Percentiles rank a stretch among this genome's conserved stretches.
Evolutionary conservation across 805 yeast genomes (phyloP).

Genomic region (Yamadazyma phyllophila): DNA sequence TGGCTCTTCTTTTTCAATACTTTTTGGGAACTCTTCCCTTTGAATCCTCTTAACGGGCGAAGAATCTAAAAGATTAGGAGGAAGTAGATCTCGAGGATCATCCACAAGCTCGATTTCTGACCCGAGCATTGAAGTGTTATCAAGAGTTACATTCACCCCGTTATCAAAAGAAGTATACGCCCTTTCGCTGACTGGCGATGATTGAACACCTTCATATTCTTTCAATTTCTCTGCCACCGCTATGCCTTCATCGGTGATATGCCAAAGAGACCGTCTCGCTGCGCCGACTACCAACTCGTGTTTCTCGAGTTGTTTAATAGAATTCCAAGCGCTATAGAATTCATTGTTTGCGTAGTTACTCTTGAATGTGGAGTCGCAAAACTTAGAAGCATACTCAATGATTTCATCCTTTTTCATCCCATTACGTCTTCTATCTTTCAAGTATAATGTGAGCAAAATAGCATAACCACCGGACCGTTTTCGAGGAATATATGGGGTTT

Average conservation of each 20-base stretch:
- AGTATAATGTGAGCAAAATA: slow-evolving; percentile 58
- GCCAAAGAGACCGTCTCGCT: slow-evolving; percentile 62
- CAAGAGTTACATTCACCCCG: slow-evolving; percentile 28
- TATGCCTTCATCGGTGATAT: slow-evolving; percentile 67
- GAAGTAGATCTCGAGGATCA: slow-evolving; percentile 11
- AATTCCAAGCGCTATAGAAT: slow-evolving; percentile 73
- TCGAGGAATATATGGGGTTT: slow-evolving; percentile 60
- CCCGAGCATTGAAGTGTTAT: slow-evolving; percentile 9
- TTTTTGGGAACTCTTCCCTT: too few species aligned
- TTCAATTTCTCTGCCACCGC: slow-evolving; percentile 58
- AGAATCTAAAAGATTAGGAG: slow-evolving; percentile 1
- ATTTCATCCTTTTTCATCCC: slow-evolving; percentile 69
- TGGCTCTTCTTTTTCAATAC: not conserved
- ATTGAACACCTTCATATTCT: slow-evolving; percentile 38
- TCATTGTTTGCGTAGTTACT: slow-evolving; percentile 60
- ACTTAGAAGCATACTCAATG: slow-evolving; percentile 49
- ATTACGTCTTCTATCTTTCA: slow-evolving; percentile 43
- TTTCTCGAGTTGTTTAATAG: slow-evolving; percentile 59
- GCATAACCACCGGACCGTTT: slow-evolving; percentile 85
- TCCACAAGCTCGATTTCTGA: slow-evolving; percentile 10
- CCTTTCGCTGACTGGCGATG: slow-evolving; percentile 20
- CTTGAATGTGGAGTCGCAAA: slow-evolving; percentile 56
- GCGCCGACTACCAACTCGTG: slow-evolving; percentile 54
- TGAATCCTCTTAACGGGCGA: slow-evolving; percentile 3
- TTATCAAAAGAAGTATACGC: slow-evolving; percentile 34